Base-by-base conservation (phyloP, 148 eudicot species). In the Rhododendron simsii region DNA sequence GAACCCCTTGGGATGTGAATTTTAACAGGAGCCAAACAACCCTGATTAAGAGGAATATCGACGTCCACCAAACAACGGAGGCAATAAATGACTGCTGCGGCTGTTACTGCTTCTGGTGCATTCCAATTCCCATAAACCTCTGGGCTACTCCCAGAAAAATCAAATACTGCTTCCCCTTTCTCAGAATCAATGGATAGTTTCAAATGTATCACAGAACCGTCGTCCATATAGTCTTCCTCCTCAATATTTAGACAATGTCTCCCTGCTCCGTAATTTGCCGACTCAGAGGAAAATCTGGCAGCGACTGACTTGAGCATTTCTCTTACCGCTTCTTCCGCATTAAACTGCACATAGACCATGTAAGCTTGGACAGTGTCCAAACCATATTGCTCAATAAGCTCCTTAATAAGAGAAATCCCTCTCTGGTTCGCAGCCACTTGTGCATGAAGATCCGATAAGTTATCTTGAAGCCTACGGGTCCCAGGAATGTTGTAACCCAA, bases 151-250 rank as follows among this genome's bases (percentile, higher is more conserved):
- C 98, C 96, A 3, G 95, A 88, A 85, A 96, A 96, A 85, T 96
- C 99, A 84, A 95, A 96, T 69, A 84, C 85, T 14, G 99, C 99
- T 90, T 96, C 99, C 55, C 99, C 98, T 84, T 69, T 94, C 35
- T 82, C 33, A 16, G 94, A 86, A 92, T 94, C 93, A 12, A 97
- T 97, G 0, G 94, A 89, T 53, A 97, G 98, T 81, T 93, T 97
- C 57, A 97, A 87, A 85, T 91, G 99, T 85, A 97, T 94, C 59
- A 83, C 86, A 59, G 99, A 97, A 14, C 99, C 99, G 78, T 97
- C 99, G 71, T 97, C 99, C 99, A 97, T 97, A 88, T 86, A 97
- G 91, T 97, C 99, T 93, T 97, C 98, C 88, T 97, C 98, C 90
- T 97, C 95, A 44, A 97, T 92, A 65, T 87, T 87, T 41, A 97